phyloP scores from a whole-genome alignment of 257 asterid genomes.

The Scutellaria baicalensis region DNA sequence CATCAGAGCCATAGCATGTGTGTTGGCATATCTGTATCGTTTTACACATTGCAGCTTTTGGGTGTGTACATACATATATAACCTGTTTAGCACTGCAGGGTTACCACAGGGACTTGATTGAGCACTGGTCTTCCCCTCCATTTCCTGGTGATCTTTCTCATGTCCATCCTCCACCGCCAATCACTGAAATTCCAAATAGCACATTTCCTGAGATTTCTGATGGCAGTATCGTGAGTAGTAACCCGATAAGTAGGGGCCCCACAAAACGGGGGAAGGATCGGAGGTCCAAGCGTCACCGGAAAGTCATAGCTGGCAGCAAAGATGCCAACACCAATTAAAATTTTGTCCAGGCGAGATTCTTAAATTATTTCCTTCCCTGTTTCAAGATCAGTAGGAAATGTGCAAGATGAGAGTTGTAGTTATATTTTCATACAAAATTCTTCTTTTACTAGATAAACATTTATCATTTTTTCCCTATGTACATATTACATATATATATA shows the following conservation, averaged over 20 bases:
- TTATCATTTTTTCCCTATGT: conserved; percentile 32
- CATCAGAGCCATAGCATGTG: too few species aligned
- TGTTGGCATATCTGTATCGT: too few species aligned
- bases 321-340: conserved; percentile 22
- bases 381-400: conserved; percentile 8
- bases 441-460: neutral
- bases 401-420: conserved; percentile 30
- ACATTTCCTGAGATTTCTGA: conserved; percentile 1
- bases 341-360: conserved; percentile 31
- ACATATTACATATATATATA: conserved; percentile 12
- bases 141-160: conserved; percentile 20
- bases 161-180: conserved; percentile 45
- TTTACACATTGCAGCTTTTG: neutral
- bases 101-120: conserved; percentile 76
- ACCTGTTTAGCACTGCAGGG: conserved; percentile 40
- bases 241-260: conserved; percentile 25
- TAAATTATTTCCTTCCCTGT: conserved; percentile 32
- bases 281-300: conserved; percentile 59
- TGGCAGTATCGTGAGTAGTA: conserved; percentile 7
- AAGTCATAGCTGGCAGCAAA: conserved; percentile 39
- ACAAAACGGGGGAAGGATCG: conserved; percentile 47
- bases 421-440: conserved; percentile 1
- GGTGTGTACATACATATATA: neutral
- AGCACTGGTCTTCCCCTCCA: conserved; percentile 47
- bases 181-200: conserved; percentile 5